These are phyloP conservation scores for Solanum chmielewskii DNA, from an alignment of 257 asterid species.

Conservation along the genomic window DNA sequence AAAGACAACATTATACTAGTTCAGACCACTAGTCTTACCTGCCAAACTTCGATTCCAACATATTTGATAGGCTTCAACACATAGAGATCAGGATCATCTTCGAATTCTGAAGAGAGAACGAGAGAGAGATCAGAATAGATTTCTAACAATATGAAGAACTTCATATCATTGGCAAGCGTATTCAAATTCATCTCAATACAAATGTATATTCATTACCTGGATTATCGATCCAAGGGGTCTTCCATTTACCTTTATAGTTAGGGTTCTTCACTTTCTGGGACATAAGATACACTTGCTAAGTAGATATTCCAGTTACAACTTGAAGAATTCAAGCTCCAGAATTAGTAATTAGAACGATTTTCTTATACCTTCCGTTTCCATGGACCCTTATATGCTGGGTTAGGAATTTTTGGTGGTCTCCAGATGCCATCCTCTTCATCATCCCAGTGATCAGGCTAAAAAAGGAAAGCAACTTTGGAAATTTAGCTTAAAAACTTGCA, in stretches of 20 bases:
- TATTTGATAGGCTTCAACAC: slow-evolving; percentile 9
- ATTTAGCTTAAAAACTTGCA: background rate
- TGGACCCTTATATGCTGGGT: slow-evolving; percentile 20
- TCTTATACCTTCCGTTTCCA: slow-evolving; percentile 12
- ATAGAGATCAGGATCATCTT: slow-evolving; percentile 22
- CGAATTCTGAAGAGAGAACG: slow-evolving; percentile 5
- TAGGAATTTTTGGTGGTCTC: slow-evolving; percentile 13
- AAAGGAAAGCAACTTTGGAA: background rate
- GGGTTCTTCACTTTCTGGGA: slow-evolving; percentile 17
- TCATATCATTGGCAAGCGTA: background rate
- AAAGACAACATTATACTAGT: background rate
- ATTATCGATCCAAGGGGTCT: slow-evolving; percentile 17
- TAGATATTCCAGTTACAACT: background rate
- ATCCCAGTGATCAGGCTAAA: slow-evolving; percentile 20
- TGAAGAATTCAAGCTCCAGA: background rate
- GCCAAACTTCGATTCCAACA: slow-evolving; percentile 23
- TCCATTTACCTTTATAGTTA: slow-evolving; percentile 22
- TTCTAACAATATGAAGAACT: background rate
- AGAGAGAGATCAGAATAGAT: background rate
- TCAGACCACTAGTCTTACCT: background rate
- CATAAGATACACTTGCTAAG: background rate
- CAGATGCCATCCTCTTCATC: slow-evolving; percentile 20
- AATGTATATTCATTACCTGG: slow-evolving; percentile 8
- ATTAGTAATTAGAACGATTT: background rate
- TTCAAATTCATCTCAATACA: background rate